Conservation (phyloP, 2,329 filamentous ascomycete species). For the Alternaria ventricosa region DNA sequence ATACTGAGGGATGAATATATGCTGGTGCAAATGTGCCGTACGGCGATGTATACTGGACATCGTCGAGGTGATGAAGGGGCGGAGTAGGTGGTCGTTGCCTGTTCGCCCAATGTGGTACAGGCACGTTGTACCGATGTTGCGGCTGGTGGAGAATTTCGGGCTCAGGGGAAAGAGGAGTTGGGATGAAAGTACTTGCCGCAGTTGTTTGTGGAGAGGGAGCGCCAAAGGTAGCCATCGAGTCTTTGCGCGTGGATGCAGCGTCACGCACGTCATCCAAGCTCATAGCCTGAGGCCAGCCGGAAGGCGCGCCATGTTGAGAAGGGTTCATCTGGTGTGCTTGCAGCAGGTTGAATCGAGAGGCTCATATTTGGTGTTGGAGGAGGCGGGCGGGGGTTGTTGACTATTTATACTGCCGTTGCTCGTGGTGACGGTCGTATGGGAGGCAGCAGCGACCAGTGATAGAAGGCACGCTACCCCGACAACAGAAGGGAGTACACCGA, state of each 20-base stretch:
- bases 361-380: not conserved
- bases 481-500: not conserved
- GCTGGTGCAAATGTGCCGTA: not conserved
- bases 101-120: not conserved
- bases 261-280: slow-evolving; percentile 1
- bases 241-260: not conserved
- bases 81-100: slow-evolving; percentile 1
- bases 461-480: not conserved
- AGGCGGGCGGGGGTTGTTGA: not conserved
- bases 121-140: not conserved
- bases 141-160: not conserved
- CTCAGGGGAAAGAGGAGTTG: not conserved
- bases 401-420: slow-evolving; percentile 5
- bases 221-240: not conserved
- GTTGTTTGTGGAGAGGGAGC: not conserved
- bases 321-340: slow-evolving; percentile 9
- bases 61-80: slow-evolving; percentile 2
- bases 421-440: slow-evolving; percentile 6
- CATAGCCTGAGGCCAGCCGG: not conserved
- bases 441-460: slow-evolving; percentile 5
- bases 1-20: not conserved
- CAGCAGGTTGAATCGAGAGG: not conserved
- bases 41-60: not conserved
- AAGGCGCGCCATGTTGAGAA: slow-evolving; percentile 1
- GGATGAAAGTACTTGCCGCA: not conserved